These are phyloP conservation scores for Thielaviopsis cerberus DNA, from an alignment of 2,329 filamentous ascomycete genomes.

Conservation along the genomic window DNA sequence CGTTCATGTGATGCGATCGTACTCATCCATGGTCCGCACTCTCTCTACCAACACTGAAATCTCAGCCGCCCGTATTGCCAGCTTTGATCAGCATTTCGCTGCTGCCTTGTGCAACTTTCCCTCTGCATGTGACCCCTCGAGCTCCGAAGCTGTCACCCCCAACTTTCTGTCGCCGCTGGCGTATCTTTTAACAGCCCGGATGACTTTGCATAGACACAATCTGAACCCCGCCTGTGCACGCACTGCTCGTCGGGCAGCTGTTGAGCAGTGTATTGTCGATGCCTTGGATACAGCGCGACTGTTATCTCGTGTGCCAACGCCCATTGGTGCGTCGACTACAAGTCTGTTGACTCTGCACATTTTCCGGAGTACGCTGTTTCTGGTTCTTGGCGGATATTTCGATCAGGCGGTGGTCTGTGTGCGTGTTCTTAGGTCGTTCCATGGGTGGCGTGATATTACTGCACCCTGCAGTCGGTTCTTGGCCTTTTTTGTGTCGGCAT, in stretches of 20 bases:
- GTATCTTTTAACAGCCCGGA: slow-evolving; percentile 64
- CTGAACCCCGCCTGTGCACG: slow-evolving; percentile 51
- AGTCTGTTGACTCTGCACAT: slow-evolving; percentile 65
- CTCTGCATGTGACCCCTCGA: slow-evolving; percentile 48
- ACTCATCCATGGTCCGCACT: slow-evolving; percentile 53
- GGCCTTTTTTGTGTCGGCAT: slow-evolving; percentile 55
- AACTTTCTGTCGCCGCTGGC: slow-evolving; percentile 56
- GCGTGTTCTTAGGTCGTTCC: slow-evolving; percentile 51
- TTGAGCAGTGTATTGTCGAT: slow-evolving; percentile 58
- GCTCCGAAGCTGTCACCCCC: slow-evolving; percentile 50
- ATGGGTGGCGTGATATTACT: slow-evolving; percentile 53
- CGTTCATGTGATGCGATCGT: slow-evolving; percentile 64
- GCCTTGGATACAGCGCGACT: slow-evolving; percentile 64
- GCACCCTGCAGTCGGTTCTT: slow-evolving; percentile 64
- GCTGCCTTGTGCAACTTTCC: slow-evolving; percentile 61
- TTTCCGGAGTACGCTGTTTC: slow-evolving; percentile 68
- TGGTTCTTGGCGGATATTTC: slow-evolving; percentile 57
- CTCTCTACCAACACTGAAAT: slow-evolving; percentile 46
- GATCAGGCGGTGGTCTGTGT: slow-evolving; percentile 55
- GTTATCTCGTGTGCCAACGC: slow-evolving; percentile 44
- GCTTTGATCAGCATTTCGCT: slow-evolving; percentile 64
- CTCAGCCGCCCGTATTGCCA: slow-evolving; percentile 47
- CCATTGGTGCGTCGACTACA: slow-evolving; percentile 48
- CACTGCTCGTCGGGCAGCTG: slow-evolving; percentile 47
- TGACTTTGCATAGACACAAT: slow-evolving; percentile 78